Base-by-base conservation (phyloP, 345 rosid species). In the Luvunga scandens region DNA sequence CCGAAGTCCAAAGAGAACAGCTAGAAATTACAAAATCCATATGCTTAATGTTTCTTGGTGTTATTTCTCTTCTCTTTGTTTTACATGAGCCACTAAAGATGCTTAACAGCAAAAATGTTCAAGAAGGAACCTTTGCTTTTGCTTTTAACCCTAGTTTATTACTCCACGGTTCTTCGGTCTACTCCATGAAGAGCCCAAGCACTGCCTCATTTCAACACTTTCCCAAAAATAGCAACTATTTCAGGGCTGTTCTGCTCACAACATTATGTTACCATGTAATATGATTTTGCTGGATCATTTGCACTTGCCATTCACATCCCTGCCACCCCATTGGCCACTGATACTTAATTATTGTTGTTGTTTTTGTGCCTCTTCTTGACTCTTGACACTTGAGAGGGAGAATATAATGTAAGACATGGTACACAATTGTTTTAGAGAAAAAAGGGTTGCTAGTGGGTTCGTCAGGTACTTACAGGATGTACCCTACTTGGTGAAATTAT, bases 151-250 rank as follows among this genome's bases (percentile, higher is more conserved):
- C 50, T 53, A 1, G 2, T 53, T 53, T 53, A 53, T 63, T 68
- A 72, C 69, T 14, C 2, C 70, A 9, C 25, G 0, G 14, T 27
- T 42, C 63, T 50, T 69, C 48, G 56, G 77, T 66, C 28, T 27
- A 71, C 25, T 64, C 45, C 61, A 69, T 66, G 83, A 77, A 72
- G 82, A 72, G 78, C 72, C 85, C 16, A 10, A 38, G 77, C 87
- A 42, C 57, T 73, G 22, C 57, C 38, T 31, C 64, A 16, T 21
- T 16, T 13, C n/a, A 48, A 16, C 27, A 16, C 30, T 28, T 70
- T 27, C 24, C 73, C 30, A 19, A 75, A 77, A 69, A 38, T 38
- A 48, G 61, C 78, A 63, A 48, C 38, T 36, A 53, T 56, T 68
- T 78, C 77, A 67, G 75, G 60, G 71, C 55, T 18, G 18, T 36